Evolutionary conservation across 305 asterid species (phyloP), one percentile per base, ranked within the genome.

Genomic region (Coffea humblotiana): DNA sequence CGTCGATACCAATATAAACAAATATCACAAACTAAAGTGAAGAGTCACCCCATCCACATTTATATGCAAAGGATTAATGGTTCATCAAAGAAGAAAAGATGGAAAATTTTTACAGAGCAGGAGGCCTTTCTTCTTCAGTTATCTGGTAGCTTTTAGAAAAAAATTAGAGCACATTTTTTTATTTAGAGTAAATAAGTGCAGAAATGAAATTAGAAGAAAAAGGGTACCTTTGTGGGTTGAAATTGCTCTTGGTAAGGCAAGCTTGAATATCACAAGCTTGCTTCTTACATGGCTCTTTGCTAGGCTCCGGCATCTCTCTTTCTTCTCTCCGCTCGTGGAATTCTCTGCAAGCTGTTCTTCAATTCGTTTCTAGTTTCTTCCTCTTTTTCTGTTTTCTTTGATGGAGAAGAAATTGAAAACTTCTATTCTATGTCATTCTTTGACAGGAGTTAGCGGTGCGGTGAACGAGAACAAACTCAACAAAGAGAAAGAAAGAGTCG

Each of bases 201-300:
- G 27, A 54, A 54, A 19, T 15, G 11, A 27, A n/a, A 27, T 35
- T 47, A 19, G 0, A 51, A 72, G 49, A 63, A 48, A 1, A 8
- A 71, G 43, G 43, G 10, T 66, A 91, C 99, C 85, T 95, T 40
- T 92, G 93, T 1, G 98, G 45, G 69, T 80, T 90, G 88, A 95
- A 93, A 91, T 95, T 95, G 93, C 93, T 95, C 93, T 93, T 95
- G 89, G 99, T 89, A 77, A 93, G 99, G 74, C 99, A 95, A 47
- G 97, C 90, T 85, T 95, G 99, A 85, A 95, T 95, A 71, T 93
- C 93, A 83, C 99, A 95, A 51, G 97, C 99, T 83, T 95, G 86
- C 84, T 92, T 93, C 90, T 95, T 95, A 72, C 99, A 95, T 0
- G 99, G 97, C 86, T 95, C 99, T 85, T 93, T 93, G 87, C 90